Evolutionary conservation across 2,329 filamentous ascomycete genomes (phyloP).

Genomic region (Colletotrichum agaves): DNA sequence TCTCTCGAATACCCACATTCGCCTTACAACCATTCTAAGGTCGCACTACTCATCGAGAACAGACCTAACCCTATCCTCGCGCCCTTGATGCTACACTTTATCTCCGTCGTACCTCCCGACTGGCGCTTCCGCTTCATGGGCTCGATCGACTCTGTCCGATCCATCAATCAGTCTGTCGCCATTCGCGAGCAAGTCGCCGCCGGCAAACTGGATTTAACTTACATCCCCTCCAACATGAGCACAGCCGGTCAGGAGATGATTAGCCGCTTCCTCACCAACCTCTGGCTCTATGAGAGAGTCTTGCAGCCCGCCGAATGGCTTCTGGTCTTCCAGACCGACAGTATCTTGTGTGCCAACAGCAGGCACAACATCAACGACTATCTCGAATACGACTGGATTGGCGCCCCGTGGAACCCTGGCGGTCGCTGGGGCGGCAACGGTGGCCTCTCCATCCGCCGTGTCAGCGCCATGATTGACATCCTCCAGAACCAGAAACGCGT

Average conservation of each 20-base stretch:
- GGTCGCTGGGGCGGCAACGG: conserved; percentile 62
- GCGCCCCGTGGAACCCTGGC: conserved; percentile 58
- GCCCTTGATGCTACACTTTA: conserved; percentile 66
- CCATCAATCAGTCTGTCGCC: conserved; percentile 57
- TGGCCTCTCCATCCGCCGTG: conserved; percentile 62
- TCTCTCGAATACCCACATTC: conserved; percentile 49
- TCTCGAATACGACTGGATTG: conserved; percentile 64
- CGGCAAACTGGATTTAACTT: conserved; percentile 62
- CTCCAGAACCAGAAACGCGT: conserved; percentile 58
- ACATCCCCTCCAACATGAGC: conserved; percentile 63
- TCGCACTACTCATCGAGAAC: conserved; percentile 67
- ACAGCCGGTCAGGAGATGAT: conserved; percentile 63
- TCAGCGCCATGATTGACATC: conserved; percentile 64
- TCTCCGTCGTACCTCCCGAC: conserved; percentile 63
- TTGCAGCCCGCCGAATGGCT: conserved; percentile 64
- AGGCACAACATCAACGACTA: conserved; percentile 59
- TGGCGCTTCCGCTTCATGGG: conserved; percentile 69
- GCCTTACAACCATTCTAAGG: conserved; percentile 60
- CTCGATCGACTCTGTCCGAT: conserved; percentile 55
- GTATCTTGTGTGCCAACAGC: conserved; percentile 65
- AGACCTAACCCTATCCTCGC: conserved; percentile 60
- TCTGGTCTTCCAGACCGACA: conserved; percentile 66
- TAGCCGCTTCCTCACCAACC: conserved; percentile 61
- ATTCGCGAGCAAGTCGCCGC: conserved; percentile 55
- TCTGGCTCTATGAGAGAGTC: conserved; percentile 62